Percentiles rank a stretch among this genome's conserved stretches.
phyloP scores from a whole-genome alignment of 116 monocot genomes.

The Dioscorea cayenensis region DNA sequence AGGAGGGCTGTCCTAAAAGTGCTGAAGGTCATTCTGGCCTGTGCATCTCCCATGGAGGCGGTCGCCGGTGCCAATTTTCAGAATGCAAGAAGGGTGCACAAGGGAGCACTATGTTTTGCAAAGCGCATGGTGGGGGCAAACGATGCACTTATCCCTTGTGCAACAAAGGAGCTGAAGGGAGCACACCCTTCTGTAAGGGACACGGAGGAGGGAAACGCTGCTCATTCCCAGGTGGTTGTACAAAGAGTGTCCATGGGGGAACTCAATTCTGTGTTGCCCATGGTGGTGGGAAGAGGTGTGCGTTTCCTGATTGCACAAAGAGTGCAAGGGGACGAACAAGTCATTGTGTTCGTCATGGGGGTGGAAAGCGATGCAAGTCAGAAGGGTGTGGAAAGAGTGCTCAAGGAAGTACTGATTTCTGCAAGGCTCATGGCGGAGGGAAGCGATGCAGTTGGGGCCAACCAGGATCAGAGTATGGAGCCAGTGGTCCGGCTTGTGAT shows the following conservation, averaged over 20 bases:
- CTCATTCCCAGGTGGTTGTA: conserved; percentile 35
- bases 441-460: conserved; percentile 41
- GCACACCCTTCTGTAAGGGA: conserved; percentile 50
- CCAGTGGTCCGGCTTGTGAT: conserved; percentile 20
- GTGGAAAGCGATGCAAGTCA: conserved; percentile 42
- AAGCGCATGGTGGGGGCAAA: conserved; percentile 45
- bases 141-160: conserved; percentile 32
- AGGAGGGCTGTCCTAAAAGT: conserved; percentile 35
- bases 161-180: conserved; percentile 51
- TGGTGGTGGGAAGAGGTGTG: conserved; percentile 57
- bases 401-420: conserved; percentile 52
- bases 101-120: conserved; percentile 61
- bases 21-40: conserved; percentile 52
- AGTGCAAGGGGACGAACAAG: conserved; percentile 51
- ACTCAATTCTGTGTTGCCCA: conserved; percentile 54
- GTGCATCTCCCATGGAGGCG: conserved; percentile 69
- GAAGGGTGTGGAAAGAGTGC: conserved; percentile 52
- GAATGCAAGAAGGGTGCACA: conserved; percentile 60
- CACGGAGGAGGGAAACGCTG: conserved; percentile 56
- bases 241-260: conserved; percentile 48
- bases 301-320: conserved; percentile 27
- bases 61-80: conserved; percentile 46
- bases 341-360: conserved; percentile 50
- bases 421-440: conserved; percentile 55
- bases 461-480: conserved; percentile 13